These are phyloP conservation scores for Trichosporon coremiiforme DNA, from an alignment of 1,284 basidiomycete species.

Conservation along the genomic window DNA sequence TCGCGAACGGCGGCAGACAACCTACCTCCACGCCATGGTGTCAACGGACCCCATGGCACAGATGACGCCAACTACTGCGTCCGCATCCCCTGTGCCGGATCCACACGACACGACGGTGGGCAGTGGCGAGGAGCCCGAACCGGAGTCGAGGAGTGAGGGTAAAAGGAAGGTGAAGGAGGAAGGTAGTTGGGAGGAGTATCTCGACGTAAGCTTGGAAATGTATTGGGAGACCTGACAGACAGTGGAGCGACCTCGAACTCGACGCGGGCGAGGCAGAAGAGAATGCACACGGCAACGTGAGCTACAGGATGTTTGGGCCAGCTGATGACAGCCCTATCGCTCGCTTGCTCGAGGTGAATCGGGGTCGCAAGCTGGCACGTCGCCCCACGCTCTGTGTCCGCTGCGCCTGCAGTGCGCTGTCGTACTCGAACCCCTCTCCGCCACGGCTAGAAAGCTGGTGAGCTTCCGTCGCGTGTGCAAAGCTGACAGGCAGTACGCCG, in stretches of 20 bases:
- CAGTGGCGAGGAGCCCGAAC: background rate
- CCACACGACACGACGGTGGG: background rate
- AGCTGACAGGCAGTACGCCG: background rate
- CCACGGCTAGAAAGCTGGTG: background rate
- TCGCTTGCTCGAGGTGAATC: too few relatives aligned
- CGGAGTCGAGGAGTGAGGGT: background rate
- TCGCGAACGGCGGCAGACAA: background rate
- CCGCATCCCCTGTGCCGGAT: too few relatives aligned
- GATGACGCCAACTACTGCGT: background rate
- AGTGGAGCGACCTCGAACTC: background rate
- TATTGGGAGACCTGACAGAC: background rate
- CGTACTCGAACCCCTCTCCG: background rate
- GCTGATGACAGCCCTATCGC: background rate
- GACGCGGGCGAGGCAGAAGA: background rate
- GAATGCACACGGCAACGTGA: background rate
- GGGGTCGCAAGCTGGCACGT: background rate
- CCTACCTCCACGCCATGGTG: constrained; percentile 2
- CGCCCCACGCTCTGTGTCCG: background rate
- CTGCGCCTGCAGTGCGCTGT: background rate
- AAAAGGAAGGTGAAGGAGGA: background rate
- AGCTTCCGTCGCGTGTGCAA: background rate
- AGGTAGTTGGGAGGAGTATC: background rate
- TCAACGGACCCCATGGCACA: background rate
- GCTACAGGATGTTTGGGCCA: background rate
- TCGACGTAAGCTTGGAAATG: background rate